phyloP scores from a whole-genome alignment of 2,329 filamentous ascomycete species.

The Fusarium newnesense region DNA sequence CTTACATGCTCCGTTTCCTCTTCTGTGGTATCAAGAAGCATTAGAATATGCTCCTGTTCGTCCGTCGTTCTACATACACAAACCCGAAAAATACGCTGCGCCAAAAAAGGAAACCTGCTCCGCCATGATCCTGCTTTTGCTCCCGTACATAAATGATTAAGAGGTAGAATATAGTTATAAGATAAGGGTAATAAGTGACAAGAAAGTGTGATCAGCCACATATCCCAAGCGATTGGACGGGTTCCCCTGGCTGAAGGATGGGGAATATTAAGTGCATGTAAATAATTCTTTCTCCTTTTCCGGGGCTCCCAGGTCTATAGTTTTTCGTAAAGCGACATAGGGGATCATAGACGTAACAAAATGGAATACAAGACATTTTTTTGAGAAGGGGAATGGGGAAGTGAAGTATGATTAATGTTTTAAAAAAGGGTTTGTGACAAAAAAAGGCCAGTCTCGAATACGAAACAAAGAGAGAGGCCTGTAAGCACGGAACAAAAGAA shows the following conservation, averaged over 20 bases:
- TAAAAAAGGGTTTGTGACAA: constrained; percentile 31
- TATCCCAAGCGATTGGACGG: constrained; percentile 40
- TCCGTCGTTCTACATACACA: constrained; percentile 26
- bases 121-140: constrained; percentile 22
- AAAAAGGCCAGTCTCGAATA: constrained; percentile 33
- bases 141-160: constrained; percentile 30
- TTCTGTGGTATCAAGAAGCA: constrained; percentile 11
- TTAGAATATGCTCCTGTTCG: constrained; percentile 11
- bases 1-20: constrained; percentile 2
- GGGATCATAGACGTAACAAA: constrained; percentile 40
- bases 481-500: constrained; percentile 38
- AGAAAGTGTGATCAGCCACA: constrained; percentile 39
- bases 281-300: constrained; percentile 42
- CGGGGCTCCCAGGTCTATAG: constrained; percentile 42
- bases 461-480: constrained; percentile 36
- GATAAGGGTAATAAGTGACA: constrained; percentile 32
- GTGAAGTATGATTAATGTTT: constrained; percentile 30
- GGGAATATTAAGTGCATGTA: constrained; percentile 44
- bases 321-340: constrained; percentile 43
- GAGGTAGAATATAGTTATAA: constrained; percentile 31
- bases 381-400: constrained; percentile 26
- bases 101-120: constrained; percentile 31
- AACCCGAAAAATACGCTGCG: constrained; percentile 35
- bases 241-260: constrained; percentile 38
- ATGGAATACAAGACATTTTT: constrained; percentile 30